phyloP scores from a whole-genome alignment of 495 filamentous ascomycete species.

The Hypoxylon cercidicola region DNA sequence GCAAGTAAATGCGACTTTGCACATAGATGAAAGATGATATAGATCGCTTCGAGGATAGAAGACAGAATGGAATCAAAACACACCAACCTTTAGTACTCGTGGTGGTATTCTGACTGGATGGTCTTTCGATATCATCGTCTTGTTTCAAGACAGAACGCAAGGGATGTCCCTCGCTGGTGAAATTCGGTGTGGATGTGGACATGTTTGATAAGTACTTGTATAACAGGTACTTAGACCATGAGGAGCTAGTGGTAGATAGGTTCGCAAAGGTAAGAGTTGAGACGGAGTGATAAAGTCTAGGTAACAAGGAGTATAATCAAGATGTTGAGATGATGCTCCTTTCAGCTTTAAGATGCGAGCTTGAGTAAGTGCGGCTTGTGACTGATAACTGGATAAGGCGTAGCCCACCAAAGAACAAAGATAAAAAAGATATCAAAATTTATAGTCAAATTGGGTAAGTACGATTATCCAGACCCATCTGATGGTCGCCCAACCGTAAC shows the following conservation, averaged over 20 bases:
- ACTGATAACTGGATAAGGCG: conserved; percentile 27
- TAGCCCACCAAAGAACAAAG: conserved; percentile 19
- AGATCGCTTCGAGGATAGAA: background rate
- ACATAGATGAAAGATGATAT: background rate
- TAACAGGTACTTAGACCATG: conserved; percentile 2
- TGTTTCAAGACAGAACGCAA: conserved; percentile 57
- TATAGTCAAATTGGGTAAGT: conserved; percentile 39
- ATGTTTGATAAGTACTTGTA: conserved; percentile 25
- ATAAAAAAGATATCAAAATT: conserved; percentile 16
- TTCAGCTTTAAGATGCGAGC: too few relatives aligned
- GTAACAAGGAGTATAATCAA: too few relatives aligned
- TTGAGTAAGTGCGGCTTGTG: background rate
- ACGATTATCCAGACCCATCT: background rate
- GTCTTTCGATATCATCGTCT: conserved; percentile 53
- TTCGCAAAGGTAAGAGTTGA: too few relatives aligned
- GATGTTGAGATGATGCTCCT: too few relatives aligned
- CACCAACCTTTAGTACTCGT: conserved; percentile 57
- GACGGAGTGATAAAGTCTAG: too few relatives aligned
- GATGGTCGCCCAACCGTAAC: conserved; percentile 10
- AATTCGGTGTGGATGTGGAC: conserved; percentile 39
- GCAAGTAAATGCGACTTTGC: conserved; percentile 9
- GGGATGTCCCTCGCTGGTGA: conserved; percentile 41
- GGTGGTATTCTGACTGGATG: conserved; percentile 44
- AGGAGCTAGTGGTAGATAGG: conserved; percentile 3
- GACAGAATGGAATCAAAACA: conserved; percentile 7